Evolutionary conservation across 2,329 filamentous ascomycete genomes (phyloP), one percentile per base, ranked within the genome.

Genomic region (Pezicula radicicola): DNA sequence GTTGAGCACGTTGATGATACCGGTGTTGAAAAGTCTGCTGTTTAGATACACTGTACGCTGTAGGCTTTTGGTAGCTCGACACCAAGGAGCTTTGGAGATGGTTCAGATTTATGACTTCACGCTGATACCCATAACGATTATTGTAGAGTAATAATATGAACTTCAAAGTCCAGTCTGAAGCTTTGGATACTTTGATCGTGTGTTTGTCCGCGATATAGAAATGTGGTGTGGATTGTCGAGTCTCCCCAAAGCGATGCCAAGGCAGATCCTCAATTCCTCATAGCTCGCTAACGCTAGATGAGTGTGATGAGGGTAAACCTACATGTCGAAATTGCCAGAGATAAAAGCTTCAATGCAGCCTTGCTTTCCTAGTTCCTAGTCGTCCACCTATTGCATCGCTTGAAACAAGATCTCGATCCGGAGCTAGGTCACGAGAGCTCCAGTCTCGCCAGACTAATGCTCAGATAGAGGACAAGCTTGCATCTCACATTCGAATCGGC

Each of bases 261-360:
- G 15, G n/a, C 28, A 19, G 35, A 15, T 45, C 3, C 19, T n/a
- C n/a, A n/a, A n/a, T n/a, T n/a, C n/a, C n/a, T 35, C 18, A 39
- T 16, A 19, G 33, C 13, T 37, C 12, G 18, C 12, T 16, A n/a
- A 36, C 52, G 7, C 46, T 15, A 7, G 28, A 27, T 8, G 25
- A 59, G 57, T 59, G 55, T 46, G 53, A 57, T 37, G 57, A 59
- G 41, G 47, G 35, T n/a, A 53, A 54, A 18, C 57, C 57, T 2
- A 37, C 48, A 25, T 59, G 55, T 35, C 43, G 46, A n/a, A 55
- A 53, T 36, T 59, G 57, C 35, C n/a, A 49, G 3, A 37, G 51
- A 21, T 48, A 54, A 15, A 43, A 39, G 7, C 21, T 57, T 8
- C 39, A 35, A 51, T 58, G 56, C 46, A 54, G 51, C 36, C 44